Evolutionary conservation across 805 yeast genomes (phyloP).

Genomic region (Dipodascus geniculatus): DNA sequence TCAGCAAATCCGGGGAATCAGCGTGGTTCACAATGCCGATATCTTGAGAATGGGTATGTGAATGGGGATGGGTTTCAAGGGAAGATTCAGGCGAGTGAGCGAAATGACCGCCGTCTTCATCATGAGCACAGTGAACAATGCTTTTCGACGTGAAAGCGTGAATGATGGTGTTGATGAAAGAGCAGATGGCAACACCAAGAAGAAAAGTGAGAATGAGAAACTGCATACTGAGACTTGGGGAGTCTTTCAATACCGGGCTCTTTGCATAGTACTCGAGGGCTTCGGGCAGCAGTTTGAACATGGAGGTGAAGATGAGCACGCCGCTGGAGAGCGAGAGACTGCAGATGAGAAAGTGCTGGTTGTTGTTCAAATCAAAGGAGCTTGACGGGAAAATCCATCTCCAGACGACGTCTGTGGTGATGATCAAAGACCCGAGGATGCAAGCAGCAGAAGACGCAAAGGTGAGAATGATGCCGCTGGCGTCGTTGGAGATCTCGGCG

Average conservation of each 20-base stretch:
- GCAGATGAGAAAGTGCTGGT: conserved; percentile 55
- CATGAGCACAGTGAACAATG: conserved; percentile 77
- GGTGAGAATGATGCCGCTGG: conserved; percentile 44
- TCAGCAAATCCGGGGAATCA: too few relatives aligned
- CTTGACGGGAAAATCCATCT: conserved; percentile 32
- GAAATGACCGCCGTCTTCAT: conserved; percentile 20
- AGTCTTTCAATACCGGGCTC: conserved; percentile 19
- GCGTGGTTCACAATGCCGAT: neutral
- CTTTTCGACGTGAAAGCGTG: conserved; percentile 72
- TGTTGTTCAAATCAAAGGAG: conserved; percentile 44
- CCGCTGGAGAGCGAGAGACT: conserved; percentile 76
- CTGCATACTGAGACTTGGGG: conserved; percentile 23
- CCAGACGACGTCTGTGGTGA: conserved; percentile 49
- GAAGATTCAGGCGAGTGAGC: neutral
- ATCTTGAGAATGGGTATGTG: conserved; percentile 1
- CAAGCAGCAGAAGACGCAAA: conserved; percentile 59
- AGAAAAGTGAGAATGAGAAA: conserved; percentile 36
- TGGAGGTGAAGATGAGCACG: conserved; percentile 62
- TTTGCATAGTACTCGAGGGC: conserved; percentile 35
- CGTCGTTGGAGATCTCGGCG: conserved; percentile 9
- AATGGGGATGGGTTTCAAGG: conserved; percentile 7
- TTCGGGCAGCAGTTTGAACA: conserved; percentile 68
- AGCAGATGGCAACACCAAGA: conserved; percentile 51
- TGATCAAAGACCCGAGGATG: conserved; percentile 54
- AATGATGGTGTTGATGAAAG: conserved; percentile 47